These are phyloP conservation scores for Globisporangium cederbergense DNA, from an alignment of 352 stramenopile genomes.

Conservation along the genomic window DNA sequence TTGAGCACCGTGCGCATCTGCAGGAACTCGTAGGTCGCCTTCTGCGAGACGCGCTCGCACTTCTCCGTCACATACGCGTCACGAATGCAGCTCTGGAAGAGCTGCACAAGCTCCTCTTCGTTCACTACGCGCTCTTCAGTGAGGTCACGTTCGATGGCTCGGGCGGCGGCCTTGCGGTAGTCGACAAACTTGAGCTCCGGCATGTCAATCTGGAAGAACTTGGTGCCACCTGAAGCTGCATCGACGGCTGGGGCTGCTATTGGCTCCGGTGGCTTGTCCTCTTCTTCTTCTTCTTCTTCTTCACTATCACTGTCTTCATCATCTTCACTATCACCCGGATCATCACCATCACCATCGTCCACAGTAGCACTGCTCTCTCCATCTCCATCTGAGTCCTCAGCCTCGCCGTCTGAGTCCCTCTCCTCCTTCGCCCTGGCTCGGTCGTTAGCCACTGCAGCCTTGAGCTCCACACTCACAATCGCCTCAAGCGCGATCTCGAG, in stretches of 20 bases:
- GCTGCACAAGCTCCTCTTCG: slow-evolving; percentile 40
- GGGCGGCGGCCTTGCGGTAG: slow-evolving; percentile 39
- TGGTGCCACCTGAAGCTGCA: background rate
- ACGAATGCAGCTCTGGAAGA: slow-evolving; percentile 44
- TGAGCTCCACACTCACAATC: slow-evolving; percentile 26
- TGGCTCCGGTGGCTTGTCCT: background rate
- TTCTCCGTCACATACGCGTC: slow-evolving; percentile 49
- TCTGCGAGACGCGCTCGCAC: slow-evolving; percentile 36
- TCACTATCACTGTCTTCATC: slow-evolving; percentile 17
- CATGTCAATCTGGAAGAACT: slow-evolving; percentile 55
- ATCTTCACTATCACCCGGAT: slow-evolving; percentile 14
- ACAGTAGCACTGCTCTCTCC: slow-evolving; percentile 10
- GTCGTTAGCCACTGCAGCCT: slow-evolving; percentile 20
- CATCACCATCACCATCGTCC: slow-evolving; percentile 5
- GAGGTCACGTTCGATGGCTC: slow-evolving; percentile 31
- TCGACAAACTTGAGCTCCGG: slow-evolving; percentile 39
- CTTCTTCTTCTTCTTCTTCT: slow-evolving; percentile 16
- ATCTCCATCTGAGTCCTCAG: slow-evolving; percentile 19
- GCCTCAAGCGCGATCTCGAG: slow-evolving; percentile 38
- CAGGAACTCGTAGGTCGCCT: slow-evolving; percentile 55
- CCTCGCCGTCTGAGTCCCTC: slow-evolving; percentile 15
- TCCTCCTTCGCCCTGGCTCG: slow-evolving; percentile 28
- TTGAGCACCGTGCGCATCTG: slow-evolving; percentile 56
- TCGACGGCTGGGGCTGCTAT: background rate
- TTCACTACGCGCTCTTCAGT: slow-evolving; percentile 26